Evolutionary conservation across 1,284 basidiomycete species (phyloP), one percentile per base, ranked within the genome.

Genomic region (Papiliotrema nemorosa): DNA sequence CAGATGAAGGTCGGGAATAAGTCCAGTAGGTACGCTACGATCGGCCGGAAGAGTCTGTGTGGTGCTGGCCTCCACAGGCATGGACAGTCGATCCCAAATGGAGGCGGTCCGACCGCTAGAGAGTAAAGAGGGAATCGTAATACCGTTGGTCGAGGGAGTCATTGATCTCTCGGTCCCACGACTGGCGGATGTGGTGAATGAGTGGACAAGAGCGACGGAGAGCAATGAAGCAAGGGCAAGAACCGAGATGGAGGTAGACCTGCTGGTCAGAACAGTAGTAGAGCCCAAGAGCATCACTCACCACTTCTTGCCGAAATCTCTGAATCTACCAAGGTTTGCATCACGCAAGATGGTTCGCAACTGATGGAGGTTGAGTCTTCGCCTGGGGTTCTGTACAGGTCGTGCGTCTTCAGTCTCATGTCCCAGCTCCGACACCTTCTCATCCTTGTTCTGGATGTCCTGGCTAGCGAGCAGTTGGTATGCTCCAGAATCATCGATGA

Each of bases 1-100:
- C 20, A 60, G 45, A 5, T 62, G 53, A 3, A 60, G 41, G 42
- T 66, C 64, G 0, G 61, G 54, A 16, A 58, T 54, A 6, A 39
- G 49, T 9, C 40, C 45, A 0, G 58, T 56, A 35, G 51, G n/a
- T 24, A 43, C n/a, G n/a, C n/a, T n/a, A n/a, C n/a, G n/a, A n/a
- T n/a, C n/a, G n/a, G n/a, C n/a, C n/a, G n/a, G n/a, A n/a, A n/a
- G n/a, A n/a, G n/a, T n/a, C n/a, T n/a, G n/a, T n/a, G n/a, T n/a
- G n/a, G n/a, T n/a, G n/a, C n/a, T n/a, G n/a, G n/a, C n/a, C 24
- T 14, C 36, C 42, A 2, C 47, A 10, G 13, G 36, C n/a, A 12
- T 29, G 36, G 2, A 41, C 29, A 5, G 53, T 25, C 39, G 33
- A 27, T 53, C 54, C 54, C 51, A 54, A 20, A 55, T 29, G 3